These are phyloP conservation scores for Abelmoschus esculentus DNA, from an alignment of 345 rosid genomes.

Conservation along the genomic window DNA sequence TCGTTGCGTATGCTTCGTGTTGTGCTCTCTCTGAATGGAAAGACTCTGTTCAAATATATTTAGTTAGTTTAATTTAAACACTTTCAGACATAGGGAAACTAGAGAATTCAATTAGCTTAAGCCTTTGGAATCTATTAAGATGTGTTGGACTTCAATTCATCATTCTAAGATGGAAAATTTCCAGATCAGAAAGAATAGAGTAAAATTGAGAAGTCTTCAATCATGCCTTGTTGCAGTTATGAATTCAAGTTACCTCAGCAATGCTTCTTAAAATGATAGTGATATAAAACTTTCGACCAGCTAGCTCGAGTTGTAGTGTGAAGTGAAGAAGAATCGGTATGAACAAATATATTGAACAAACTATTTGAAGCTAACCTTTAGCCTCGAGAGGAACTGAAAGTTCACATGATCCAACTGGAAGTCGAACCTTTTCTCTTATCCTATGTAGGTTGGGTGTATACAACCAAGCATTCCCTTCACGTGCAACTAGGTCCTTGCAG, in stretches of 20 bases:
- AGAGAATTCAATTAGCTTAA: background rate
- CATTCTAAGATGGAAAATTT: background rate
- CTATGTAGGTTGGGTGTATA: constrained; percentile 56
- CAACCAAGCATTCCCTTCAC: constrained; percentile 61
- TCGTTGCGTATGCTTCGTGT: constrained; percentile 78
- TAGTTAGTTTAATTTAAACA: background rate
- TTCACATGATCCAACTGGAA: constrained; percentile 86
- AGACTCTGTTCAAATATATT: constrained; percentile 38
- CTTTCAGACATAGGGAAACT: background rate
- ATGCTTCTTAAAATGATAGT: background rate
- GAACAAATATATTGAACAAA: constrained; percentile 1
- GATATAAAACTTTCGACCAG: background rate
- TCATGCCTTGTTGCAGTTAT: background rate
- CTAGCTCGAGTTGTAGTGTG: background rate
- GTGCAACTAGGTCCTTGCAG: constrained; percentile 63
- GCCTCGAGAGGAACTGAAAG: constrained; percentile 77
- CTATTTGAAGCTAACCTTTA: constrained; percentile 49
- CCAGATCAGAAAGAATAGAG: background rate
- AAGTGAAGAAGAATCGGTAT: constrained; percentile 4
- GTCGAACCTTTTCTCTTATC: constrained; percentile 56
- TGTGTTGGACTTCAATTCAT: background rate
- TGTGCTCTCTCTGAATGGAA: constrained; percentile 53
- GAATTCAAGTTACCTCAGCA: background rate
- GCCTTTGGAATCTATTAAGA: background rate
- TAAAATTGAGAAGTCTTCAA: background rate